A percentile compares a stretch with the other conserved stretches of the same genome.
Conservation (phyloP, 2,329 filamentous ascomycete species). For the Fusarium decemcellulare region DNA sequence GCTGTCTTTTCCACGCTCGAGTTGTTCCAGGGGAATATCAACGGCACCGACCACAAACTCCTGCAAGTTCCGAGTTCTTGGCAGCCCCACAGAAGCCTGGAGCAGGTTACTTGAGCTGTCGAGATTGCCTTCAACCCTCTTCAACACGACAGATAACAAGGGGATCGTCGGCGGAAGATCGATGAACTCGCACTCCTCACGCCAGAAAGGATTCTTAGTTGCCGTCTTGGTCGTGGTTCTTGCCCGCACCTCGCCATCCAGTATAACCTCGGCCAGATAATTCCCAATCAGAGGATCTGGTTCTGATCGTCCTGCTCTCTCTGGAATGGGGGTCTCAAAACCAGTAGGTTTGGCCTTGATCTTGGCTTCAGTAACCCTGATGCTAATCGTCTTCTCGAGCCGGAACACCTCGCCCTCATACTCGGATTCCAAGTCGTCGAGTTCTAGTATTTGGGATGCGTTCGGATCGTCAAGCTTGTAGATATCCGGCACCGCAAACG, state of each 20-base stretch:
- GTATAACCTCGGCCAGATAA: conserved; percentile 83
- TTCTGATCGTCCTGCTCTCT: conserved; percentile 42
- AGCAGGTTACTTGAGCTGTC: conserved; percentile 58
- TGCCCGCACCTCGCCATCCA: conserved; percentile 85
- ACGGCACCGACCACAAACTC: conserved; percentile 78
- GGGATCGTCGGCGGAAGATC: conserved; percentile 80
- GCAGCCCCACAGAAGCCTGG: conserved; percentile 46
- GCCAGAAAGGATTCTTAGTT: conserved; percentile 84
- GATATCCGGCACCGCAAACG: conserved; percentile 92
- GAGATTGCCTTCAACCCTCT: conserved; percentile 69
- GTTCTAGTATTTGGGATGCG: conserved; percentile 59
- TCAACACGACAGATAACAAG: conserved; percentile 79
- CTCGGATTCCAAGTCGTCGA: conserved; percentile 55
- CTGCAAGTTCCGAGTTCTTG: conserved; percentile 58
- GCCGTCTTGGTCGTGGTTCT: conserved; percentile 80
- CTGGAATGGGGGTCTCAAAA: conserved; percentile 39
- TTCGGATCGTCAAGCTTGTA: conserved; percentile 74
- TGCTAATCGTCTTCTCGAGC: conserved; percentile 71
- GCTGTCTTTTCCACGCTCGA: conserved; percentile 82
- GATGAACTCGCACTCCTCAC: conserved; percentile 83
- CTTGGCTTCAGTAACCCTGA: conserved; percentile 75
- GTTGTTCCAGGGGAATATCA: conserved; percentile 84
- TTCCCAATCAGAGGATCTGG: conserved; percentile 71
- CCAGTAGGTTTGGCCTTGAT: conserved; percentile 58
- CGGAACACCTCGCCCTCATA: conserved; percentile 68